phyloP scores from a whole-genome alignment of 352 stramenopile genomes.

The Pythium coloratum region DNA sequence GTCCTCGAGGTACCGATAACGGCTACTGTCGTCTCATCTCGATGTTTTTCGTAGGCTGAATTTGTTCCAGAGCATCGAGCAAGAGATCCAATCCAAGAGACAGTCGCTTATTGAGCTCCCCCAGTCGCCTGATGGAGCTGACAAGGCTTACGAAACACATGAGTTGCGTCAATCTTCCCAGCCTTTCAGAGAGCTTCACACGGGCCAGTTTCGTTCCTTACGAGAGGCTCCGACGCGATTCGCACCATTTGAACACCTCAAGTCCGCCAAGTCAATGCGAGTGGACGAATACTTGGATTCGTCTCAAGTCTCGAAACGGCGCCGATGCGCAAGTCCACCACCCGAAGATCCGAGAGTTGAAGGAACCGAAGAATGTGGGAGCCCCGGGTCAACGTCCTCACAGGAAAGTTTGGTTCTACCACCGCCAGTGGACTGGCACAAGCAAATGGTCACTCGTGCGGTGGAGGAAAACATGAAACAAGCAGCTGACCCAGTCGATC shows the following conservation, averaged over 20 bases:
- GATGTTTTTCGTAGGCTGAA: background rate
- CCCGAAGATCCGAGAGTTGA: background rate
- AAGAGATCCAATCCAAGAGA: background rate
- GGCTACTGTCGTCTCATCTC: background rate
- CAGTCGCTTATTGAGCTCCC: background rate
- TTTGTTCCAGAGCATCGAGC: constrained; percentile 2
- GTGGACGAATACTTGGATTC: no score
- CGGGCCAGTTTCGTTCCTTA: no score
- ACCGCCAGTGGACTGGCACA: constrained; percentile 47
- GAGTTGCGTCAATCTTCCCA: no score
- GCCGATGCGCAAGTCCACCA: no score
- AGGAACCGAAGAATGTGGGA: no score
- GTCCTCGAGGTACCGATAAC: background rate
- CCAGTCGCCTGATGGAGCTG: no score
- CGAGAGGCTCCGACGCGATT: no score
- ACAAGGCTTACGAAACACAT: no score
- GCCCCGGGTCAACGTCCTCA: constrained; percentile 28
- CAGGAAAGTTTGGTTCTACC: constrained; percentile 40
- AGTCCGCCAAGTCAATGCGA: no score
- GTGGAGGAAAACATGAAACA: background rate
- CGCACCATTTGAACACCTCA: no score
- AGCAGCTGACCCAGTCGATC: background rate
- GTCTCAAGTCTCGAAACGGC: no score
- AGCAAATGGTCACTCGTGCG: constrained; percentile 18
- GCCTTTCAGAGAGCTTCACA: no score